Conservation (phyloP, 1,284 basidiomycete species). For the Cryptococcus sp. region DNA sequence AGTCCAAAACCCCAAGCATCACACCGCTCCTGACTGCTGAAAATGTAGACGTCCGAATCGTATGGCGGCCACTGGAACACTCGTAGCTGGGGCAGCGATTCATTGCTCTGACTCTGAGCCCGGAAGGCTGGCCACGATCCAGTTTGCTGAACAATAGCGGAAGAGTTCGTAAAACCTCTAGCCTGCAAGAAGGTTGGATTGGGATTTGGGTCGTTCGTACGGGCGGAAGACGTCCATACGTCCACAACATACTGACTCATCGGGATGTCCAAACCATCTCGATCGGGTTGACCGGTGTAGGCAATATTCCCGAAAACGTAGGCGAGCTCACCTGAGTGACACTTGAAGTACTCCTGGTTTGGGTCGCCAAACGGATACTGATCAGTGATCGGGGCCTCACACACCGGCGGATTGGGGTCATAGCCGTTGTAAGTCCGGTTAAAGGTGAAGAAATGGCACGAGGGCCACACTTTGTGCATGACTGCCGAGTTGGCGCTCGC, state of each 20-base stretch:
- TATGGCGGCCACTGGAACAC: conserved; percentile 17
- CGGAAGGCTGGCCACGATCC: too few relatives aligned
- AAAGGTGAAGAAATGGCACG: conserved; percentile 53
- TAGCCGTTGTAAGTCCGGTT: conserved; percentile 54
- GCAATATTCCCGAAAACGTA: conserved; percentile 53
- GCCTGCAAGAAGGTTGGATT: conserved; percentile 49
- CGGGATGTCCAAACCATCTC: conserved; percentile 52
- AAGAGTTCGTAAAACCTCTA: conserved; percentile 41
- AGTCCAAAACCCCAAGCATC: conserved; percentile 4
- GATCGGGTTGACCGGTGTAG: conserved; percentile 45
- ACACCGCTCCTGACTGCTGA: conserved; percentile 4
- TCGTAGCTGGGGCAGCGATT: not conserved
- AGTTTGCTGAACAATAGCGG: not conserved
- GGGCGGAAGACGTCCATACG: conserved; percentile 54
- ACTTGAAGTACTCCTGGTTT: conserved; percentile 46
- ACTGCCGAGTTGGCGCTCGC: conserved; percentile 28
- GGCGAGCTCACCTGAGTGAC: conserved; percentile 55
- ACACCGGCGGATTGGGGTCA: conserved; percentile 51
- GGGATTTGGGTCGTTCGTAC: conserved; percentile 55
- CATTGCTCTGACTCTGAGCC: not conserved
- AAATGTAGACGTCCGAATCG: conserved; percentile 8
- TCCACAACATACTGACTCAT: conserved; percentile 53
- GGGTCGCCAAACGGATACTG: conserved; percentile 52
- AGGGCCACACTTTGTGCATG: conserved; percentile 4
- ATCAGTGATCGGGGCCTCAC: conserved; percentile 49